phyloP scores from a whole-genome alignment of 1,284 basidiomycete species.

The Ceratobasidium sp. region DNA sequence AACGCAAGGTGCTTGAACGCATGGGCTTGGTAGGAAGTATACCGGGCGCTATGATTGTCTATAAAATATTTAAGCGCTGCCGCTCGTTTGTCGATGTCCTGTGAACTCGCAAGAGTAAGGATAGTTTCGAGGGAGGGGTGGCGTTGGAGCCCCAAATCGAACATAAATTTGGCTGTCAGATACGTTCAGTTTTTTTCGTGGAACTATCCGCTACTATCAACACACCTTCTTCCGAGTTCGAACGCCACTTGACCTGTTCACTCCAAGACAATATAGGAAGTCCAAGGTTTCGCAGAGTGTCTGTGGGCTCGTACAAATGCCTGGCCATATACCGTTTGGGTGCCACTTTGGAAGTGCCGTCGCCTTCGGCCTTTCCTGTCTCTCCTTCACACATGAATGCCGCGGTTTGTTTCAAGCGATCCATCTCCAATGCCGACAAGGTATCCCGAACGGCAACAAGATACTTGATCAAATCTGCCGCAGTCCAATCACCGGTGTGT shows the following conservation, averaged over 20 bases:
- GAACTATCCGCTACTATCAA: constrained; percentile 26
- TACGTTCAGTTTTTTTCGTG: not conserved
- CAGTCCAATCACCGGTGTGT: constrained; percentile 82
- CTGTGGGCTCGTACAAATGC: constrained; percentile 85
- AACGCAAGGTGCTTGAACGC: constrained; percentile 69
- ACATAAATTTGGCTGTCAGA: constrained; percentile 78
- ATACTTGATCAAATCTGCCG: constrained; percentile 81
- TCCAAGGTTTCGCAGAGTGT: constrained; percentile 73
- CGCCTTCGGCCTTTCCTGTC: constrained; percentile 38
- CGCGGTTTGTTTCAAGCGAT: constrained; percentile 76
- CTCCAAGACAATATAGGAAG: constrained; percentile 92
- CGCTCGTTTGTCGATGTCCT: constrained; percentile 56
- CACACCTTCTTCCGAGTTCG: constrained; percentile 82
- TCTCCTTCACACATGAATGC: constrained; percentile 75
- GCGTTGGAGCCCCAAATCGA: constrained; percentile 76
- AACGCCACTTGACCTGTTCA: constrained; percentile 74
- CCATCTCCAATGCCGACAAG: constrained; percentile 71
- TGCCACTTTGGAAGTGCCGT: constrained; percentile 49
- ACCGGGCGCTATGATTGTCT: constrained; percentile 68
- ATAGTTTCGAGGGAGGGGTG: constrained; percentile 74
- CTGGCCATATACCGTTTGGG: constrained; percentile 62
- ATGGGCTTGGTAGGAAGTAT: constrained; percentile 65
- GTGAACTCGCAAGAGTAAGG: constrained; percentile 68
- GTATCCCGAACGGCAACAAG: constrained; percentile 84
- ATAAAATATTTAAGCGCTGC: constrained; percentile 80